Evolutionary conservation across 2,329 filamentous ascomycete genomes (phyloP).

Genomic region (Camillea tinctor): DNA sequence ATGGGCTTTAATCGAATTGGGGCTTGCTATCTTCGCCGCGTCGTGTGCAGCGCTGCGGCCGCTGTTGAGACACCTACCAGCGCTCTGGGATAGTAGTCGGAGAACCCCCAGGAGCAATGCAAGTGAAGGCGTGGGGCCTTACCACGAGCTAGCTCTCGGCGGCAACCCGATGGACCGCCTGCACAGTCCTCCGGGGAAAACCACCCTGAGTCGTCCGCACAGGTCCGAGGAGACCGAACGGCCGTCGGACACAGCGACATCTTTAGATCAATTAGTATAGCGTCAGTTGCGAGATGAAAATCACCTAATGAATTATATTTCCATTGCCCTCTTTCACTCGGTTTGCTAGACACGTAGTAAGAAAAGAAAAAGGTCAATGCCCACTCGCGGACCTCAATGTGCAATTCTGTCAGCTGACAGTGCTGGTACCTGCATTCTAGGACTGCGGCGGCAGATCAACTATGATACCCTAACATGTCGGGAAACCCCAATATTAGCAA

Average conservation of each 20-base stretch:
- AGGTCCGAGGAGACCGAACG: background rate
- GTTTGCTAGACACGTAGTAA: no score
- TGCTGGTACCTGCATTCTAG: background rate
- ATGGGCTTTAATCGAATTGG: conserved; percentile 34
- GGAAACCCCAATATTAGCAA: background rate
- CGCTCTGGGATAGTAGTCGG: conserved; percentile 7
- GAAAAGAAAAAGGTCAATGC: background rate
- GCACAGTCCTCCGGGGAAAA: background rate
- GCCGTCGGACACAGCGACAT: background rate
- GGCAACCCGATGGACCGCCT: conserved; percentile 10
- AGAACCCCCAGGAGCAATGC: conserved; percentile 8
- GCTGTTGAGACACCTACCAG: conserved; percentile 27
- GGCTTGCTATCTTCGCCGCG: conserved; percentile 31
- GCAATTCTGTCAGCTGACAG: background rate
- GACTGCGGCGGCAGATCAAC: background rate
- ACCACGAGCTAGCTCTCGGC: conserved; percentile 8
- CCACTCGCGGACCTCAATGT: background rate
- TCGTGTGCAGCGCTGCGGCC: conserved; percentile 32
- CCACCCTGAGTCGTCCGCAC: background rate
- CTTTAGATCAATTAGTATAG: background rate
- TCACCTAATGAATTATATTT: background rate
- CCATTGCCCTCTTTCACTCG: no score
- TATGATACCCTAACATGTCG: background rate
- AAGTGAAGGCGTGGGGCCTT: conserved; percentile 11
- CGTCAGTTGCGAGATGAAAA: background rate